A percentile compares a stretch with the other conserved stretches of the same genome.
phyloP scores from a whole-genome alignment of 2,329 filamentous ascomycete genomes.

The Stagonosporopsis tanaceti region DNA sequence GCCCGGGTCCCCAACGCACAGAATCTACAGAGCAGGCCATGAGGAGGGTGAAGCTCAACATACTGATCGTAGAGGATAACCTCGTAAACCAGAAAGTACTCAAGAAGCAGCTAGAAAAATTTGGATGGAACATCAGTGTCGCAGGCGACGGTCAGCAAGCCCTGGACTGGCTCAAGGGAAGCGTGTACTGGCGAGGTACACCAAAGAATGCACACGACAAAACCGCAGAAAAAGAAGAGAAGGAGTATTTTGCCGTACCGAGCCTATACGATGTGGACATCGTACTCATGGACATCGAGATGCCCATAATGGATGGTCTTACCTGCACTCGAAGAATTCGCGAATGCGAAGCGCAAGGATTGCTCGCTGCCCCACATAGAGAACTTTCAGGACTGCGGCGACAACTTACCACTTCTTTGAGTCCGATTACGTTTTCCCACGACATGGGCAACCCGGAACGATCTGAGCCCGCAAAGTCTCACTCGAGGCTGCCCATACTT shows the following conservation, averaged over 20 bases:
- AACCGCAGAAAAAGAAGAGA: not conserved
- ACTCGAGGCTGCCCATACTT: slow-evolving; percentile 36
- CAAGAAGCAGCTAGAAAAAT: slow-evolving; percentile 48
- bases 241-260: not conserved
- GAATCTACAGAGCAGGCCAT: slow-evolving; percentile 33
- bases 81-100: slow-evolving; percentile 54
- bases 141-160: slow-evolving; percentile 52
- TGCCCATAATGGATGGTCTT: slow-evolving; percentile 48
- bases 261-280: slow-evolving; percentile 31
- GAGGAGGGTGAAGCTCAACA: slow-evolving; percentile 29
- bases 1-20: slow-evolving; percentile 16
- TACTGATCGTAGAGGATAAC: slow-evolving; percentile 51
- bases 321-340: slow-evolving; percentile 41
- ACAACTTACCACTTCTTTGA: slow-evolving; percentile 8
- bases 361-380: slow-evolving; percentile 21
- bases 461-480: not conserved
- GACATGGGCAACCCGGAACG: not conserved
- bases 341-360: slow-evolving; percentile 34
- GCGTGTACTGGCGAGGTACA: slow-evolving; percentile 33
- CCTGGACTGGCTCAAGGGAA: slow-evolving; percentile 45
- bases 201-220: not conserved
- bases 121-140: slow-evolving; percentile 47
- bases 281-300: slow-evolving; percentile 46
- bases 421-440: not conserved
- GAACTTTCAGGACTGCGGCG: not conserved